Evolutionary conservation across 1,284 basidiomycete genomes (phyloP).

Genomic region (Phaffia rhodozyma): DNA sequence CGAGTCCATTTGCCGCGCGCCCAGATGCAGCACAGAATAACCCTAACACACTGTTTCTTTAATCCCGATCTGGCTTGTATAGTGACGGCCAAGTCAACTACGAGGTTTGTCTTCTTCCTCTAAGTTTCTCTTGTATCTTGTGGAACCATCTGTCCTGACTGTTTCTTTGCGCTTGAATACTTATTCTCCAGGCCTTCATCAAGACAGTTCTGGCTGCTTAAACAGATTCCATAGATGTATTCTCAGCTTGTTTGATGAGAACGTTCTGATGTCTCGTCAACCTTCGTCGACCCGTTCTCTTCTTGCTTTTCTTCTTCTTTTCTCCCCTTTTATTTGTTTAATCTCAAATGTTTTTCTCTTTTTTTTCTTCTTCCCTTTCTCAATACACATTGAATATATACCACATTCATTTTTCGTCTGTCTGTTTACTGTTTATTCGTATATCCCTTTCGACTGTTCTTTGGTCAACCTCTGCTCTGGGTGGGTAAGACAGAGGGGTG

Average conservation of each 20-base stretch:
- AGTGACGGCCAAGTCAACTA: conserved; percentile 19
- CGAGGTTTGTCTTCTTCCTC: conserved; percentile 10
- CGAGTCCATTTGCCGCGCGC: neutral
- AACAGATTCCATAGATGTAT: neutral
- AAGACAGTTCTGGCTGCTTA: conserved; percentile 17
- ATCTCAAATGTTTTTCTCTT: neutral
- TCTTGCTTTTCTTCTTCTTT: neutral
- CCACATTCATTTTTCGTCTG: too few relatives aligned
- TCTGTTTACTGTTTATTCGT: too few relatives aligned
- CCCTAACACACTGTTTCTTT: neutral
- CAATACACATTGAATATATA: neutral
- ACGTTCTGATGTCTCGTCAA: neutral
- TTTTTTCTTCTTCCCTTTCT: neutral
- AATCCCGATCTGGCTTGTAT: neutral
- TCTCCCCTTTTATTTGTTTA: neutral
- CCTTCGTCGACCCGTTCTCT: neutral
- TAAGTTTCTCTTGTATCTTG: neutral
- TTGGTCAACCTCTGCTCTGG: too few relatives aligned
- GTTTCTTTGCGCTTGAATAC: neutral
- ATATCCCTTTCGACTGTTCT: too few relatives aligned
- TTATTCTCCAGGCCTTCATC: conserved; percentile 12
- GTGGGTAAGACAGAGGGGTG: too few relatives aligned
- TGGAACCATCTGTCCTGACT: neutral
- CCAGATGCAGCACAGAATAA: neutral
- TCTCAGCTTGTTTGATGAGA: neutral